Conservation (phyloP, 1,284 basidiomycete species). For the Fistulina hepatica region DNA sequence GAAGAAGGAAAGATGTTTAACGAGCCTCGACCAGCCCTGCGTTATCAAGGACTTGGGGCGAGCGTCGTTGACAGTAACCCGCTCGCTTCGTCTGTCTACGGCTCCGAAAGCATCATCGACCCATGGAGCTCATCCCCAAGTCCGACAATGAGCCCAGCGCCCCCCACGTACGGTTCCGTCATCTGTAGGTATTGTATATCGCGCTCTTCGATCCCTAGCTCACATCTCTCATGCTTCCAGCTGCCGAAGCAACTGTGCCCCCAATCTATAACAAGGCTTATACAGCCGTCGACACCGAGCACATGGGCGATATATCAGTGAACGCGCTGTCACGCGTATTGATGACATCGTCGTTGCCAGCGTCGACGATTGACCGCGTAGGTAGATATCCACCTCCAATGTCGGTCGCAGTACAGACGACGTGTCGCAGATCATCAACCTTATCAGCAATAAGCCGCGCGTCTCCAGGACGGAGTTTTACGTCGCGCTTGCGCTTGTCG, state of each 20-base stretch:
- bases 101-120: constrained; percentile 69
- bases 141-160: constrained; percentile 54
- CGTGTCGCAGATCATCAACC: constrained; percentile 62
- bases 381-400: constrained; percentile 12
- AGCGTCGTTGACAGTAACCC: constrained; percentile 72
- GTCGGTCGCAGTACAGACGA: constrained; percentile 3
- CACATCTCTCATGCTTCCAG: too few species aligned
- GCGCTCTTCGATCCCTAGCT: too few species aligned
- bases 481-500: constrained; percentile 76
- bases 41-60: constrained; percentile 51
- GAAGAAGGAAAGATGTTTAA: too few species aligned
- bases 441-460: constrained; percentile 64
- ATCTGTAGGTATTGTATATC: constrained; percentile 47
- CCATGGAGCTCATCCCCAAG: constrained; percentile 80
- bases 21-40: constrained; percentile 57
- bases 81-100: constrained; percentile 63
- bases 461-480: constrained; percentile 83
- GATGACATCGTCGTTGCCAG: constrained; percentile 64
- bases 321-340: constrained; percentile 72
- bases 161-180: constrained; percentile 52
- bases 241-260: constrained; percentile 73
- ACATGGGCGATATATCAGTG: constrained; percentile 67
- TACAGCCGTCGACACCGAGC: constrained; percentile 53
- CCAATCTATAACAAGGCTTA: constrained; percentile 66
- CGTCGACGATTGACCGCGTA: constrained; percentile 74